Evolutionary conservation across 2,329 filamentous ascomycete species (phyloP).

Genomic region (Bretziella fagacearum): DNA sequence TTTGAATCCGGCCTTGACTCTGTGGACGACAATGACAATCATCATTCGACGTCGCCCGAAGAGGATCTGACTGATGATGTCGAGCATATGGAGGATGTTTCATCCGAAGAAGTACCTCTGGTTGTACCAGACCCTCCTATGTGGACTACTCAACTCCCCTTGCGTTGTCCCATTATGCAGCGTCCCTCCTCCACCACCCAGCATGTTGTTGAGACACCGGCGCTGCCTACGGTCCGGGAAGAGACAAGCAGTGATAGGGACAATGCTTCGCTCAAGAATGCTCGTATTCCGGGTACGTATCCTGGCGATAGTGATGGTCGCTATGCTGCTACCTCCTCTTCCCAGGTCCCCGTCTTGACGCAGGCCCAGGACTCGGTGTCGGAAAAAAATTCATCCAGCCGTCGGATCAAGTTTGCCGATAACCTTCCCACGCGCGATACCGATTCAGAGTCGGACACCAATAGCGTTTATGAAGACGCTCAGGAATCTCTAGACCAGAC

Average conservation of each 20-base stretch:
- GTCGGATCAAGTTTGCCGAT: constrained; percentile 22
- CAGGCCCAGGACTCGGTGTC: background rate
- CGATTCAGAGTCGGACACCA: constrained; percentile 27
- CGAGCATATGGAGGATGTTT: background rate
- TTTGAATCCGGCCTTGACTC: constrained; percentile 10
- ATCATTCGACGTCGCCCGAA: background rate
- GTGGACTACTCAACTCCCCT: too few relatives aligned
- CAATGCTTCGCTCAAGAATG: background rate
- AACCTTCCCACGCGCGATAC: constrained; percentile 21
- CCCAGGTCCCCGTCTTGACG: background rate
- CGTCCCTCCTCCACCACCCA: background rate
- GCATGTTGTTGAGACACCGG: background rate
- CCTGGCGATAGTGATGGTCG: too few relatives aligned
- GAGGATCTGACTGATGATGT: background rate
- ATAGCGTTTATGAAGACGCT: constrained; percentile 57
- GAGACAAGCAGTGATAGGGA: background rate
- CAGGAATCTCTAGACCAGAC: constrained; percentile 57
- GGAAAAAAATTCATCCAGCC: background rate
- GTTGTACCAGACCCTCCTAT: background rate
- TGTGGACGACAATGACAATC: constrained; percentile 3
- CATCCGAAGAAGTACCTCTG: background rate
- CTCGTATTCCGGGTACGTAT: background rate
- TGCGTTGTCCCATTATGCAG: too few relatives aligned
- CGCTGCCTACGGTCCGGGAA: background rate
- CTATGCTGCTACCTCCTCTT: background rate